phyloP scores from a whole-genome alignment of 2,329 filamentous ascomycete species.

The Sclerotinia nivalis region DNA sequence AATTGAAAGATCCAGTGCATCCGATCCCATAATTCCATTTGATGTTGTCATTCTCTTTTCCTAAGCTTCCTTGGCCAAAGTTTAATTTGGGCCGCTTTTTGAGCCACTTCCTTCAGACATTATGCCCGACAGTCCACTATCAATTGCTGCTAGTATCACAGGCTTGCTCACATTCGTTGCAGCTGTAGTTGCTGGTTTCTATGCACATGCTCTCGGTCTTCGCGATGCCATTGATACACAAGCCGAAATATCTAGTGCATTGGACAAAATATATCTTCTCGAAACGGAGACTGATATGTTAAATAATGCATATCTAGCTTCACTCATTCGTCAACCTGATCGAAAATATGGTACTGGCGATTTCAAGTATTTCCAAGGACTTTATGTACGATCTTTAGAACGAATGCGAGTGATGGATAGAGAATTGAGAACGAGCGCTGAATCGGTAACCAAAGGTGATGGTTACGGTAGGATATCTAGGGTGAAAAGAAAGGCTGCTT shows the following conservation, averaged over 20 bases:
- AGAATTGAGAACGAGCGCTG: conserved; percentile 25
- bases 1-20: conserved; percentile 10
- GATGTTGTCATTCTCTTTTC: not conserved
- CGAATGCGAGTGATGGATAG: conserved; percentile 30
- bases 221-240: conserved; percentile 33
- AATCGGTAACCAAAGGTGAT: conserved; percentile 27
- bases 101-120: not conserved
- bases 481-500: conserved; percentile 30
- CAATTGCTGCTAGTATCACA: conserved; percentile 29
- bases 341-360: conserved; percentile 30
- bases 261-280: conserved; percentile 32
- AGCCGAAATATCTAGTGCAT: conserved; percentile 29
- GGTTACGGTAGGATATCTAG: conserved; percentile 31
- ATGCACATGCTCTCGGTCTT: conserved; percentile 29
- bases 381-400: conserved; percentile 28
- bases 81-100: not conserved
- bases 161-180: conserved; percentile 32
- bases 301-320: conserved; percentile 32
- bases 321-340: conserved; percentile 30
- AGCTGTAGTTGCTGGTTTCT: conserved; percentile 30
- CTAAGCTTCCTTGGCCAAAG: not conserved
- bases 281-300: conserved; percentile 33
- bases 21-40: conserved; percentile 5
- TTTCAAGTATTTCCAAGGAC: conserved; percentile 32
- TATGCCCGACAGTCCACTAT: conserved; percentile 20